phyloP scores from a whole-genome alignment of 768 basidiomycete genomes.

The Hortiboletus flavorubellus region DNA sequence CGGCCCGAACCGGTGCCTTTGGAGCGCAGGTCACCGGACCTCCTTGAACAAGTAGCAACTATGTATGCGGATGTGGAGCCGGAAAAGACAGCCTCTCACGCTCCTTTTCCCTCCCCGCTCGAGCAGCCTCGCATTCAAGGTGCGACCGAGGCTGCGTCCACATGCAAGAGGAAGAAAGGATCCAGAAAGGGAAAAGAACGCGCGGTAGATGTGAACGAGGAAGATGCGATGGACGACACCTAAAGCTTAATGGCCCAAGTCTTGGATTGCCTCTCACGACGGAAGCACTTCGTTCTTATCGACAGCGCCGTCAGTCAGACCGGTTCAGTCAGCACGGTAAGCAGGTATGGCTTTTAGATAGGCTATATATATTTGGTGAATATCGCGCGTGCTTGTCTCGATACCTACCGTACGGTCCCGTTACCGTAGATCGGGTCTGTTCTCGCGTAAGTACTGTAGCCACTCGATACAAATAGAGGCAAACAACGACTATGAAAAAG shows the following conservation, averaged over 20 bases:
- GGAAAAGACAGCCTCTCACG: neutral
- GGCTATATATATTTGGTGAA: too few species aligned
- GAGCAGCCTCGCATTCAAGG: constrained; percentile 5
- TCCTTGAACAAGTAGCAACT: constrained; percentile 18
- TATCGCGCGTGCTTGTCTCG: too few species aligned
- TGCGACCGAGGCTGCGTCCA: neutral
- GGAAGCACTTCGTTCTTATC: too few species aligned
- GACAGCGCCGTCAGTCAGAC: too few species aligned
- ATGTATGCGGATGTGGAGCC: constrained; percentile 20
- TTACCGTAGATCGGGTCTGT: too few species aligned
- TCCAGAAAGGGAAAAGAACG: constrained; percentile 28
- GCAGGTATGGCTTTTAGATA: too few species aligned
- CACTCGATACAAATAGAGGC: constrained; percentile 25
- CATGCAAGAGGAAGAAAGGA: constrained; percentile 16
- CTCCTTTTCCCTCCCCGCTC: neutral
- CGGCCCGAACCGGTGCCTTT: constrained; percentile 26
- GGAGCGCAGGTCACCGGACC: constrained; percentile 5
- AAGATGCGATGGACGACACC: constrained; percentile 18
- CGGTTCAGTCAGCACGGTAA: too few species aligned
- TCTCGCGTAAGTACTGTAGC: neutral
- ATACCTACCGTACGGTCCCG: too few species aligned
- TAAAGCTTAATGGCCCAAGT: neutral
- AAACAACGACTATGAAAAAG: constrained; percentile 27
- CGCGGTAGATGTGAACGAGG: constrained; percentile 10
- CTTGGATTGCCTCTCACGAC: too few species aligned